phyloP scores from a whole-genome alignment of 2,329 filamentous ascomycete species.

The Hymenoscyphus fraxineus region DNA sequence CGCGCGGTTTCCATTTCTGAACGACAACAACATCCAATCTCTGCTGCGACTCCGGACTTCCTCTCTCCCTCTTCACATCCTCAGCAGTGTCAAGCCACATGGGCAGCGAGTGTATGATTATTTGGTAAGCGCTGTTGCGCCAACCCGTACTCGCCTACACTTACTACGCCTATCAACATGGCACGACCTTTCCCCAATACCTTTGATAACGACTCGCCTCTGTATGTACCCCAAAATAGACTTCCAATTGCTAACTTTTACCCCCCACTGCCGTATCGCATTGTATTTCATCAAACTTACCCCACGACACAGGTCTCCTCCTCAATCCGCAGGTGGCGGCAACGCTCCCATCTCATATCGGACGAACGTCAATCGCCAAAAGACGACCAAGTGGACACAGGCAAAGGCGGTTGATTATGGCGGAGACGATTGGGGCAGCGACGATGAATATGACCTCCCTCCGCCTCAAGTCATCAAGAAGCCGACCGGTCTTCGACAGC shows the following conservation, averaged over 20 bases:
- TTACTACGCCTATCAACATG: constrained; percentile 23
- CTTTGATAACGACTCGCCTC: constrained; percentile 31
- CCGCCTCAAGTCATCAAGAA: constrained; percentile 38
- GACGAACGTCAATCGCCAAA: constrained; percentile 80
- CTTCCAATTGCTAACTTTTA: no score
- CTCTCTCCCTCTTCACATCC: neutral
- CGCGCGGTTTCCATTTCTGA: neutral
- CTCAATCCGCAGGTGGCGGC: constrained; percentile 23
- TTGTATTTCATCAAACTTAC: neutral
- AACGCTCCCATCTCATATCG: constrained; percentile 52
- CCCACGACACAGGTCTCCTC: constrained; percentile 22
- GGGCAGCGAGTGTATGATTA: neutral
- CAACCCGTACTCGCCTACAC: neutral
- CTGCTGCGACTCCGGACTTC: neutral
- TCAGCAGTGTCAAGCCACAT: neutral
- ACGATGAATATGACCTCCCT: constrained; percentile 53
- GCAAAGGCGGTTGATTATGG: constrained; percentile 84
- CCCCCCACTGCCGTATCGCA: no score
- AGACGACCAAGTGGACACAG: constrained; percentile 93
- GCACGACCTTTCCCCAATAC: constrained; percentile 32
- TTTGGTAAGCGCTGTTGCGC: constrained; percentile 9
- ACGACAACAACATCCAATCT: neutral
- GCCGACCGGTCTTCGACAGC: constrained; percentile 43
- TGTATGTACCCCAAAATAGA: constrained; percentile 21
- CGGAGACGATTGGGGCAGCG: constrained; percentile 87